Evolutionary conservation across 2,329 filamentous ascomycete genomes (phyloP).

Genomic region (Cryphonectria japonica): DNA sequence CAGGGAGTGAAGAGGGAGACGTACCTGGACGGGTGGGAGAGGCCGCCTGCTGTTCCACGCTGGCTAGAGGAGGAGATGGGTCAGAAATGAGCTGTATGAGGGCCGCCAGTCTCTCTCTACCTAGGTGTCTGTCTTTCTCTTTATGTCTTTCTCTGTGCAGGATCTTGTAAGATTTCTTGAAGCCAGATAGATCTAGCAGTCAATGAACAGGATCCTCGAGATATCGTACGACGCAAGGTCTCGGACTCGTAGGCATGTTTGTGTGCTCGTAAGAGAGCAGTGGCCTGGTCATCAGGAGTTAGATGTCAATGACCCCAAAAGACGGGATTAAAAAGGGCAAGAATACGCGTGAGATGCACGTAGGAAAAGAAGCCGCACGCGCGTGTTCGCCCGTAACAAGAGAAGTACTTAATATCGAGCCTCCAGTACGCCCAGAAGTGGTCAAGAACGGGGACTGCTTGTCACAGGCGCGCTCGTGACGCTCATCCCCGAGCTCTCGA

Average conservation of each 20-base stretch:
- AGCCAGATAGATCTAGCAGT: background rate
- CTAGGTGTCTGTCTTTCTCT: background rate
- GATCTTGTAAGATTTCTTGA: background rate
- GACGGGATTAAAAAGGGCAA: background rate
- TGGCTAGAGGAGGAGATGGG: slow-evolving; percentile 63
- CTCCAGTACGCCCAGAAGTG: too few species aligned
- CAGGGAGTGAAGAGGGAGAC: slow-evolving; percentile 53
- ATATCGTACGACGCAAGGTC: slow-evolving; percentile 4
- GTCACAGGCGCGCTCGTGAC: background rate
- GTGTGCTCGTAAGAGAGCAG: background rate
- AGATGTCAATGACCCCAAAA: background rate
- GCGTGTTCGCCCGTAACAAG: background rate
- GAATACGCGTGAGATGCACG: background rate
- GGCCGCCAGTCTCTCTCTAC: too few species aligned
- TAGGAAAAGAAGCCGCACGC: background rate
- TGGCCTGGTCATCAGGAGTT: background rate
- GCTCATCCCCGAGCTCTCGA: background rate
- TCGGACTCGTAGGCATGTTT: background rate
- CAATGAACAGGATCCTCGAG: background rate
- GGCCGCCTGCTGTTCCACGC: slow-evolving; percentile 58
- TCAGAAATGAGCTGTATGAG: background rate
- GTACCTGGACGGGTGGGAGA: slow-evolving; percentile 64
- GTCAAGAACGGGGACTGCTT: too few species aligned
- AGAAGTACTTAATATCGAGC: background rate
- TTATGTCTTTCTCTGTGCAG: background rate